Evolutionary conservation across 2,329 filamentous ascomycete genomes (phyloP), one percentile per base, ranked within the genome.

Genomic region (Acrocalymma vagum): DNA sequence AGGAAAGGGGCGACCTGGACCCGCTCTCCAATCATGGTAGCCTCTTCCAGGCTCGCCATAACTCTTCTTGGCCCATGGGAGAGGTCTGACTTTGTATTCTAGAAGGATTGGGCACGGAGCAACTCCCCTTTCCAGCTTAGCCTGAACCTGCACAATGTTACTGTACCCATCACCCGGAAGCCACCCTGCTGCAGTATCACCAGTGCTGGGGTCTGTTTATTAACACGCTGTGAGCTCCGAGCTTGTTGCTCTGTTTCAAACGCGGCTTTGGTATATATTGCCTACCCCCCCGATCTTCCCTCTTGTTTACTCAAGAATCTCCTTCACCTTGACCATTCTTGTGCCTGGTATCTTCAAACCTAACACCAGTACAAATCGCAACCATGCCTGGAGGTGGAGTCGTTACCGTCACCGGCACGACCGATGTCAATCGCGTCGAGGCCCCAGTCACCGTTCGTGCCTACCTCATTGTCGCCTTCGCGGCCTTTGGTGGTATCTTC

Each of bases 401-500:
- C 45, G 52, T 68, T 28, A 36, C 64, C 52, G 56, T 68, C 45
- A 63, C 61, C 34, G 65, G 65, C 55, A 69, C 65, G 42, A 46
- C 62, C 60, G 80, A 86, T 69, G 73, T 80, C 58, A 72, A 69
- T 56, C 79, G 79, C 60, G 75, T 87, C 60, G 75, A 78, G 58
- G 75, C 75, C 11, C 75, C 75, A 23, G 73, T 78, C 31, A 78
- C 74, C 13, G 58, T 72, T 46, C 73, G 73, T 48, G 73, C 74
- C 45, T 75, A 74, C 55, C 55, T 74, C 38, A 71, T 77, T 37
- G 73, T 74, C 64, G 73, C 72, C 22, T 77, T 77, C 45, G 75
- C 74, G 29, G 72, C 75, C 16, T 77, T 78, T 50, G 75, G 75
- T 56, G 75, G 75, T 60, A 87, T 89, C 74, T 88, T 89, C 79